These are phyloP conservation scores for Russula vinacea DNA, from an alignment of 768 basidiomycete genomes.

Conservation along the genomic window DNA sequence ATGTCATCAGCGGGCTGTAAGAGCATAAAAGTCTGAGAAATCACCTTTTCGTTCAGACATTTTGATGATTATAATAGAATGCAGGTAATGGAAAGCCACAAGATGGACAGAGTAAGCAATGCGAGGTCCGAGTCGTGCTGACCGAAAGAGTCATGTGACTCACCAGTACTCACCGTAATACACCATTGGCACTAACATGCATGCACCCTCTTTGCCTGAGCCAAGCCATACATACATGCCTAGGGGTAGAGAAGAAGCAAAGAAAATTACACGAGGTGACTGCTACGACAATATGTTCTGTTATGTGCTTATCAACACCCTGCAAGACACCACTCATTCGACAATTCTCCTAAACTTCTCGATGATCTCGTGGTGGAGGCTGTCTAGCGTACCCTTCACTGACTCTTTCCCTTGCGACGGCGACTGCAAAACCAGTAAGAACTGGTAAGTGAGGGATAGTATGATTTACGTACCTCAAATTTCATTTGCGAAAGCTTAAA, in stretches of 20 bases:
- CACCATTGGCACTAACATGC: too few relatives aligned
- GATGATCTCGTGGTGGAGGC: slow-evolving; percentile 78
- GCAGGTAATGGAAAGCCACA: not conserved
- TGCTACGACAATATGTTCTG: not conserved
- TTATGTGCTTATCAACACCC: not conserved
- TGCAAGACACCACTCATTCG: slow-evolving; percentile 47
- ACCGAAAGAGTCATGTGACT: not conserved
- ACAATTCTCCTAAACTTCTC: slow-evolving; percentile 88
- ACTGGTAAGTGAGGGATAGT: not conserved
- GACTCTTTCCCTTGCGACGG: slow-evolving; percentile 87
- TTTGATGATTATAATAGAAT: slow-evolving; percentile 31
- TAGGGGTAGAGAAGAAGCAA: not conserved
- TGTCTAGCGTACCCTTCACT: slow-evolving; percentile 79
- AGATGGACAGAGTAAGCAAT: not conserved
- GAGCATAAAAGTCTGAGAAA: slow-evolving; percentile 10
- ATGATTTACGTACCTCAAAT: slow-evolving; percentile 68
- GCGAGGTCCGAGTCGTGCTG: too few relatives aligned
- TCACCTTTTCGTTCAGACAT: slow-evolving; percentile 86
- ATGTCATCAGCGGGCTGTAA: slow-evolving; percentile 20
- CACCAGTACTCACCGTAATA: too few relatives aligned
- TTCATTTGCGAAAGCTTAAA: slow-evolving; percentile 99
- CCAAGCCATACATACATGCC: too few relatives aligned
- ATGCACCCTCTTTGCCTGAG: too few relatives aligned
- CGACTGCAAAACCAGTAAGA: slow-evolving; percentile 47
- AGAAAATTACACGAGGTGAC: slow-evolving; percentile 3